phyloP scores from a whole-genome alignment of 2,329 filamentous ascomycete genomes.

The Plenodomus lindquistii region DNA sequence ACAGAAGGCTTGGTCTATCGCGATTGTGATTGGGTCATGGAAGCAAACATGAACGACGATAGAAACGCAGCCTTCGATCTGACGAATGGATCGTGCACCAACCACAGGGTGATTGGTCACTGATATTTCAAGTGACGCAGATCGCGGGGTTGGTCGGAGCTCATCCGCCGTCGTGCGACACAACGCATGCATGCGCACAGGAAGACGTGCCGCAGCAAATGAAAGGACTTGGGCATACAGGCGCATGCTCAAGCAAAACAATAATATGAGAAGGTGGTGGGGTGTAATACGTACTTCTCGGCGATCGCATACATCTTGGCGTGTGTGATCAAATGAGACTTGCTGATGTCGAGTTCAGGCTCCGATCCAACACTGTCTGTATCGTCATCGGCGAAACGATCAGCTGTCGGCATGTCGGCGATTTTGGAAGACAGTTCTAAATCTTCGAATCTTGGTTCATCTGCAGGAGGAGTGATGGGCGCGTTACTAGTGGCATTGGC shows the following conservation, averaged over 20 bases:
- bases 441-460: conserved; percentile 25
- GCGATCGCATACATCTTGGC: conserved; percentile 55
- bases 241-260: conserved; percentile 18
- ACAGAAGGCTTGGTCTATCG: no score
- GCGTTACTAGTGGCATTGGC: conserved; percentile 28
- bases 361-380: conserved; percentile 31
- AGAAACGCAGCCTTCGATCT: conserved; percentile 8
- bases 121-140: conserved; percentile 27
- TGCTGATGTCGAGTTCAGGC: conserved; percentile 43
- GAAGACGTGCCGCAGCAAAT: conserved; percentile 12
- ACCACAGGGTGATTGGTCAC: conserved; percentile 26
- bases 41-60: conserved; percentile 8
- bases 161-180: conserved; percentile 22
- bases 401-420: conserved; percentile 36
- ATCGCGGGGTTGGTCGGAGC: conserved; percentile 35
- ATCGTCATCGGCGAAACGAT: conserved; percentile 41
- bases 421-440: conserved; percentile 31
- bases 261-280: conserved; percentile 12
- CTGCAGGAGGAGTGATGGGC: conserved; percentile 31
- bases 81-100: conserved; percentile 11
- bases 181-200: conserved; percentile 20
- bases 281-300: conserved; percentile 49
- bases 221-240: conserved; percentile 10
- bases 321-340: conserved; percentile 51
- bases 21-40: conserved; percentile 22